A percentile compares a stretch with the other conserved stretches of the same genome.
Conservation (phyloP, 352 stramenopile species). For the Chloridella minuta region DNA sequence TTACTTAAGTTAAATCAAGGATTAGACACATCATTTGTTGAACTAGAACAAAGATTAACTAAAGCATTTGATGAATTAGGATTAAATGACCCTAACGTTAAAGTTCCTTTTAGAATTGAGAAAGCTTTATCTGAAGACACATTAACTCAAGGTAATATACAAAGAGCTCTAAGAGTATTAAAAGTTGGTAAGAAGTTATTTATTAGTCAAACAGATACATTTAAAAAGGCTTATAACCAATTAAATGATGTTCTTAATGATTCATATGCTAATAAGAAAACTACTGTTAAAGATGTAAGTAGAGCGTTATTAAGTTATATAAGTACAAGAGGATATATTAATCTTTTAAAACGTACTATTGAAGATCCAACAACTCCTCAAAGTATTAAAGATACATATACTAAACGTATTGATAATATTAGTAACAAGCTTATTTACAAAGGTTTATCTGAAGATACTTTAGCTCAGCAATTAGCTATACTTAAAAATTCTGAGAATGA, state of each 20-base stretch:
- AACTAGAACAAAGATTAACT: neutral
- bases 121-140: no score
- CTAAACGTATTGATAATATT: conserved; percentile 11
- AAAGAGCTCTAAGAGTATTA: no score
- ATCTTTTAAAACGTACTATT: conserved; percentile 9
- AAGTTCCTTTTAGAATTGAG: no score
- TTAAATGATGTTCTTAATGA: neutral
- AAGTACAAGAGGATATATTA: neutral
- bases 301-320: conserved; percentile 2
- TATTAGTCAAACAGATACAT: no score
- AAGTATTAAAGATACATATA: conserved; percentile 10
- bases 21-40: neutral
- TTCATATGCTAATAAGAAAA: neutral
- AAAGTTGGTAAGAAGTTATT: no score
- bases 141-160: no score
- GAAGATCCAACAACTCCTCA: conserved; percentile 2
- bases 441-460: conserved; percentile 6
- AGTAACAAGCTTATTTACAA: neutral
- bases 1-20: conserved; percentile 11
- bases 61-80: neutral
- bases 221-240: no score
- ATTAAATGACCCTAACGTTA: no score
- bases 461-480: conserved; percentile 1
- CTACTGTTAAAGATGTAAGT: neutral
- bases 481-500: conserved; percentile 11